Base-by-base conservation (phyloP, 192 early-diverging fungal genomes). In the Coemansia sp. region DNA sequence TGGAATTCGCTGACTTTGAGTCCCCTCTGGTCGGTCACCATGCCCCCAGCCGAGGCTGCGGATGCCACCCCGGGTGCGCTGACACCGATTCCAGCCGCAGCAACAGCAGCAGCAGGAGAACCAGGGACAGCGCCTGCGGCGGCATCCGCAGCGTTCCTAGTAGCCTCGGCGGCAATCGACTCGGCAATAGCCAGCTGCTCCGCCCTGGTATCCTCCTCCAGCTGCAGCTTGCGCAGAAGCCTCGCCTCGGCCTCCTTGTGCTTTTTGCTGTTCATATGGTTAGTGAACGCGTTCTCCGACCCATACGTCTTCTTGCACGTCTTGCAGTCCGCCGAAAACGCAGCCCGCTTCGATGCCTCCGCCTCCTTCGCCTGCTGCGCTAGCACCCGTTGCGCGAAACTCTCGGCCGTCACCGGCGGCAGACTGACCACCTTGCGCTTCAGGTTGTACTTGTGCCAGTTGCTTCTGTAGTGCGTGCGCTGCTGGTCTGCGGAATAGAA, bases 381-480 rank as follows among this genome's bases (percentile, higher is more conserved):
- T 61, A 88, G 63, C 43, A 94, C 80, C 41, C 94, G 89, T 76
- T 89, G 85, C 1, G 86, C 81, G 87, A 98, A 99, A 64, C 86
- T 85, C 67, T 95, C 95, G 16, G 85, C 85, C 4, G 88, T 76
- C 37, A 99, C 89, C 26, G 95, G 92, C 0, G 93, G 93, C 18
- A 98, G 82, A 21, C 91, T 92, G 13, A 91, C 95, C 32, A 98
- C 94, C 71, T 98, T 96, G 68, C 97, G 90, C 86, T 98, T 98
- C 32, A 98, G 79, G 77, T 99, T 99, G 87, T 99, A 99, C 42
- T 96, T 86, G 68, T 99, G 98, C 97, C 98, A 99, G 86, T 99
- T 95, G 39, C 92, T 90, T 26, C 90, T 87, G 77, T 96, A 97
- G 81, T 99, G 98, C 39, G 88, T 87, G 44, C 98, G 84, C 84